phyloP scores from a whole-genome alignment of 345 rosid species.

The Mangifera indica region DNA sequence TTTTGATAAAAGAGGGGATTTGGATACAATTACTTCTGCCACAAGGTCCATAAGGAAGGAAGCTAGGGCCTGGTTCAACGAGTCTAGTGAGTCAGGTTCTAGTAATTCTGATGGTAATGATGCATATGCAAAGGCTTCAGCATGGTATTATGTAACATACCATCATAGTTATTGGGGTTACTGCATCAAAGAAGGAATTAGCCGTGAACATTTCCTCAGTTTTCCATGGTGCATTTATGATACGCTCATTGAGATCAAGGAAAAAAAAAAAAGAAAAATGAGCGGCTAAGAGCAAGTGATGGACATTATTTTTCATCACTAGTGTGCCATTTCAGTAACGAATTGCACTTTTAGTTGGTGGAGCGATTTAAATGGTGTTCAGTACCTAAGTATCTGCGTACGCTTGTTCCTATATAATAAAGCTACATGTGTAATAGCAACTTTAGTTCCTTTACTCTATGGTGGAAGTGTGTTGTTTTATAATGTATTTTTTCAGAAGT shows the following conservation, averaged over 20 bases:
- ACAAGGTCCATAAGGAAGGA: constrained; percentile 42
- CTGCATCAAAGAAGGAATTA: constrained; percentile 34
- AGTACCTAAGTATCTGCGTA: too few species aligned
- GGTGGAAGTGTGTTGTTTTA: not conserved
- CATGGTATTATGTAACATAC: constrained; percentile 50
- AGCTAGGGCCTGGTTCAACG: constrained; percentile 45
- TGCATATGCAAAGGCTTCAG: constrained; percentile 45
- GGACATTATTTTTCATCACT: too few species aligned
- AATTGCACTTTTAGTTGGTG: not conserved
- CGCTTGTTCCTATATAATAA: too few species aligned
- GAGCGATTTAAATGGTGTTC: not conserved
- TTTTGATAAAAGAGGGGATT: constrained; percentile 38
- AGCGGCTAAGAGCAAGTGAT: not conserved
- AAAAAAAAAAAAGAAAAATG: constrained; percentile 2
- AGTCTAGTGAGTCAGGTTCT: constrained; percentile 19
- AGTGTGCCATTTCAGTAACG: too few species aligned
- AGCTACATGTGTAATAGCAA: not conserved
- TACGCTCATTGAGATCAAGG: constrained; percentile 31
- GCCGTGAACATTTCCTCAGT: constrained; percentile 40
- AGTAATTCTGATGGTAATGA: constrained; percentile 7
- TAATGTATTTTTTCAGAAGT: too few species aligned
- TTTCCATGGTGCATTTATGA: constrained; percentile 49
- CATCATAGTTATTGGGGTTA: constrained; percentile 36
- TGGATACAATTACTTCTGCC: constrained; percentile 37
- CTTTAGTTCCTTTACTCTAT: not conserved